Evolutionary conservation across 495 filamentous ascomycete species (phyloP), one percentile per base, ranked within the genome.

Genomic region (Trichoderma reesei): DNA sequence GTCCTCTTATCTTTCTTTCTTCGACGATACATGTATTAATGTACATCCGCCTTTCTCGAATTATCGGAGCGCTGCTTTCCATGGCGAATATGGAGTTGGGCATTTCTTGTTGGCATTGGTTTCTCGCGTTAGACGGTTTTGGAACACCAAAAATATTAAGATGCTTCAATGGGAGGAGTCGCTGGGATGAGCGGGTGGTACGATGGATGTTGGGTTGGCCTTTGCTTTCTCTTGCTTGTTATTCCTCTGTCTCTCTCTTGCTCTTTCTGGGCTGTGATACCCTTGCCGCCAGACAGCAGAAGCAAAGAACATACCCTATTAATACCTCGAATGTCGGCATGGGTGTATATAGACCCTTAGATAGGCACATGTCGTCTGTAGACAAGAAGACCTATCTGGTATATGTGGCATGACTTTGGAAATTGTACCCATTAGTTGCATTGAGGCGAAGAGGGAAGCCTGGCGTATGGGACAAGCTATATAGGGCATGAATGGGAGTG

Each of bases 21-120:
- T 56, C 26, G 14, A 56, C 51, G 11, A 56, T 26, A 56, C 20
- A n/a, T 56, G 51, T 56, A 56, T 56, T 16, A 56, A 26, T 56
- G 51, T 56, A 56, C 51, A 56, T 56, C 51, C 51, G 26, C 26
- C 18, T 8, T 56, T 14, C 51, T 10, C 26, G 34, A 18, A 56
- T 56, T 56, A 14, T 34, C 26, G 31, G 14, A 56, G 20, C 51
- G 26, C 33, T 6, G 51, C 14, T n/a, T 56, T 13, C 8, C 14
- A 9, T 56, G 51, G 51, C 51, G 51, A 34, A 56, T 34, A 56
- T n/a, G 51, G 51, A 56, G 51, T 56, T 56, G 51, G 51, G 51
- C 11, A 26, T 26, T 26, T 26, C 1, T 31, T 56, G n/a, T 13
- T 9, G 51, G 31, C 16, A 56, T 8, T 20, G 18, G 16, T 48